Percentiles rank a stretch among this genome's conserved stretches.
phyloP scores from a whole-genome alignment of 352 stramenopile species.

The Globisporangium splendens region DNA sequence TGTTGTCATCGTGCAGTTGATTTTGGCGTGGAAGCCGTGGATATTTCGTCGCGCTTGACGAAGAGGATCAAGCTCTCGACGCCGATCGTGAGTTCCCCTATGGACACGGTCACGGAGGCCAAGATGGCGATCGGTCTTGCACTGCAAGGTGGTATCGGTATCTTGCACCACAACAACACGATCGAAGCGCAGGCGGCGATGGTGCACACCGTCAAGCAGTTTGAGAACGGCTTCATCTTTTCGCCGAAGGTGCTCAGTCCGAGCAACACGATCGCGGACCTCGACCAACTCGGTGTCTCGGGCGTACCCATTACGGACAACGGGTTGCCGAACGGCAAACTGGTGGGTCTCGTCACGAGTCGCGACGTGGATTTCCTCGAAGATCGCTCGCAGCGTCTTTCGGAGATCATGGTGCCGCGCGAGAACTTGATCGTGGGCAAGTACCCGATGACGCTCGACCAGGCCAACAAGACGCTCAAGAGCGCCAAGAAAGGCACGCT shows the following conservation, averaged over 20 bases:
- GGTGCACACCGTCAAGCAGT: constrained; percentile 93
- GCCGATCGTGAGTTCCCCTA: constrained; percentile 96
- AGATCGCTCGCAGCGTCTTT: constrained; percentile 70
- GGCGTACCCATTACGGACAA: constrained; percentile 97
- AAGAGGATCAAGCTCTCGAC: constrained; percentile 93
- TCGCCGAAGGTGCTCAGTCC: constrained; percentile 95
- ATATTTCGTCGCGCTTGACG: constrained; percentile 84
- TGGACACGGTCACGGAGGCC: constrained; percentile 99
- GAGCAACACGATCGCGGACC: constrained; percentile 90
- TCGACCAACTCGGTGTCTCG: constrained; percentile 93
- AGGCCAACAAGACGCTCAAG: constrained; percentile 97
- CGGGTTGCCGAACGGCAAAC: constrained; percentile 92
- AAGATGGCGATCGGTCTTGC: constrained; percentile 99
- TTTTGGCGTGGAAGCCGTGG: constrained; percentile 93
- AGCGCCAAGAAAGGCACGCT: constrained; percentile 98
- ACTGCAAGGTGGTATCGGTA: constrained; percentile 96
- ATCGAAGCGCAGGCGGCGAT: constrained; percentile 92
- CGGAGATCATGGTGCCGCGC: constrained; percentile 74
- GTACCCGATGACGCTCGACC: constrained; percentile 91
- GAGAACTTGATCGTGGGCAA: constrained; percentile 86
- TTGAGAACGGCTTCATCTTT: constrained; percentile 99
- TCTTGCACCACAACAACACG: constrained; percentile 98
- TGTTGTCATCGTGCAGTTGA: constrained; percentile 52
- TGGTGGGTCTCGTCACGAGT: constrained; percentile 97
- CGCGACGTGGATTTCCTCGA: constrained; percentile 98